A percentile compares a stretch with the other conserved stretches of the same genome.
phyloP scores from a whole-genome alignment of 2,329 filamentous ascomycete species.

The Fusarium staphyleae region DNA sequence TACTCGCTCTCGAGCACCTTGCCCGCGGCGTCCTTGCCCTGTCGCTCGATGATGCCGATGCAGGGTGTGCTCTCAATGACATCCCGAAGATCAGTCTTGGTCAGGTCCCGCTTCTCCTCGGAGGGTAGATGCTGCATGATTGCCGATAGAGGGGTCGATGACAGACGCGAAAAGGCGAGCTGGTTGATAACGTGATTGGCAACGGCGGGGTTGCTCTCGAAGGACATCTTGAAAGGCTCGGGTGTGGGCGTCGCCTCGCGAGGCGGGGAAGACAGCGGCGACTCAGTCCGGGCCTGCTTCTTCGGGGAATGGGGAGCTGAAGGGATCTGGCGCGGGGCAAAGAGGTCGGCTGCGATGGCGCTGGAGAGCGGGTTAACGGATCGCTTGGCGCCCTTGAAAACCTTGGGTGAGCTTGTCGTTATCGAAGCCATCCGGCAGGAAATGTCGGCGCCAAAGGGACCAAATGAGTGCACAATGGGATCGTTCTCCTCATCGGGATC shows the following conservation, averaged over 20 bases:
- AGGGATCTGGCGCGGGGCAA: slow-evolving; percentile 35
- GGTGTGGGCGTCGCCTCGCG: slow-evolving; percentile 32
- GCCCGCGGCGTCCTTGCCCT: slow-evolving; percentile 95
- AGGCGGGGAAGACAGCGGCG: slow-evolving; percentile 40
- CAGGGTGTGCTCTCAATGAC: slow-evolving; percentile 78
- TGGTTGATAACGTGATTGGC: slow-evolving; percentile 94
- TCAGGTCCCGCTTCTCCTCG: slow-evolving; percentile 66
- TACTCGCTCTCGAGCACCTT: slow-evolving; percentile 95
- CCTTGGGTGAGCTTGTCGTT: slow-evolving; percentile 70
- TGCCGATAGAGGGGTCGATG: slow-evolving; percentile 87
- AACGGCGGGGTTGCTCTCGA: slow-evolving; percentile 55
- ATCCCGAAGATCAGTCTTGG: slow-evolving; percentile 68
- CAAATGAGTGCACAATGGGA: slow-evolving; percentile 89
- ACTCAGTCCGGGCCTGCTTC: slow-evolving; percentile 34
- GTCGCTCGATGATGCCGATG: slow-evolving; percentile 85
- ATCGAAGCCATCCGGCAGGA: slow-evolving; percentile 84
- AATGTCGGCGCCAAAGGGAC: slow-evolving; percentile 85
- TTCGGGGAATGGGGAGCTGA: slow-evolving; percentile 36
- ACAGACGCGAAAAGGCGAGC: slow-evolving; percentile 90
- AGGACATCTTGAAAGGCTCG: slow-evolving; percentile 32
- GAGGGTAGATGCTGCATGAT: slow-evolving; percentile 86
- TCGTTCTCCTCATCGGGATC: slow-evolving; percentile 94
- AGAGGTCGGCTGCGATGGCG: slow-evolving; percentile 37
- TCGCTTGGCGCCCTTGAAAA: slow-evolving; percentile 37
- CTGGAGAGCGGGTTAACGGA: slow-evolving; percentile 28